These are phyloP conservation scores for Oligophagozyma castellii DNA, from an alignment of 1,139 yeast genomes.

Conservation along the genomic window DNA sequence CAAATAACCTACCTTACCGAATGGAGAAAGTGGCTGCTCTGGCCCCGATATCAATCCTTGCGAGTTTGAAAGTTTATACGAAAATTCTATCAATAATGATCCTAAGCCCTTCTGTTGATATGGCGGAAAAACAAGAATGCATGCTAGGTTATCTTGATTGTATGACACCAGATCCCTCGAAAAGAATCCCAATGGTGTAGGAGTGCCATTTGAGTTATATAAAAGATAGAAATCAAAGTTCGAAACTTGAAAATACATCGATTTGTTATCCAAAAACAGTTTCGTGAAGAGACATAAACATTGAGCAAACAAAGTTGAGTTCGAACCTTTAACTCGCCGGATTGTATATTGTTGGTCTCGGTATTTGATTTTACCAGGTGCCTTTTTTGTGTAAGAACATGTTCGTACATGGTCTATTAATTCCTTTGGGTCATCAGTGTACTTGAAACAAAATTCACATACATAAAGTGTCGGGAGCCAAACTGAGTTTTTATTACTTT, in stretches of 20 bases:
- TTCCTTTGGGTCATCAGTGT: constrained; percentile 34
- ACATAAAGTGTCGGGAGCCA: constrained; percentile 57
- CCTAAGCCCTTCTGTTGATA: constrained; percentile 74
- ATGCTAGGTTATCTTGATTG: constrained; percentile 78
- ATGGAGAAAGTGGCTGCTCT: constrained; percentile 76
- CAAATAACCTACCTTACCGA: constrained; percentile 60
- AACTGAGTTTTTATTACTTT: constrained; percentile 4
- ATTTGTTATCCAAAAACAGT: constrained; percentile 80
- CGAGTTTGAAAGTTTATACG: constrained; percentile 54
- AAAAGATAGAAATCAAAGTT: constrained; percentile 67
- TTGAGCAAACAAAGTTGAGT: constrained; percentile 59
- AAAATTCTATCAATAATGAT: constrained; percentile 64
- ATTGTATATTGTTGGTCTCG: constrained; percentile 45
- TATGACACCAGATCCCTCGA: constrained; percentile 78
- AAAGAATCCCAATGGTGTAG: constrained; percentile 74
- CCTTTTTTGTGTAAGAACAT: constrained; percentile 35
- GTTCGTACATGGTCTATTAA: constrained; percentile 31
- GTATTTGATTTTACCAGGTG: constrained; percentile 61
- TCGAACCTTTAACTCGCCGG: constrained; percentile 50
- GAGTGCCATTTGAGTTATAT: constrained; percentile 27
- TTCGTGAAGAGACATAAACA: constrained; percentile 75
- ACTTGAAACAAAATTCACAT: constrained; percentile 77
- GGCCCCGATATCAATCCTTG: constrained; percentile 67
- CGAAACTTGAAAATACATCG: constrained; percentile 69
- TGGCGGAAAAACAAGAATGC: constrained; percentile 85